phyloP scores from a whole-genome alignment of 305 asterid species.

The Stenogyne calaminthoides region DNA sequence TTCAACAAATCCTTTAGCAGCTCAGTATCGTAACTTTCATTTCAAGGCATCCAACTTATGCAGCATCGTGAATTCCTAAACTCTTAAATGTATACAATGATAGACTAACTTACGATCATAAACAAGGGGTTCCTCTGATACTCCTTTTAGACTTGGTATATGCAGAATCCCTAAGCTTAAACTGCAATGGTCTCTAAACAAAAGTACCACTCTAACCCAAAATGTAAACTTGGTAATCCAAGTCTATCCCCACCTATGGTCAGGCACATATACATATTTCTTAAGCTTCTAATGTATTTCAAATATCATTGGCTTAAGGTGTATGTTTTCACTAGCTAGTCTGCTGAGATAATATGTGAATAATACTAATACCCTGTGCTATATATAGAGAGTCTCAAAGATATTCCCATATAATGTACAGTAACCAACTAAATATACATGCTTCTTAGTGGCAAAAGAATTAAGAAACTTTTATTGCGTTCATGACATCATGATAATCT shows the following conservation, averaged over 20 bases:
- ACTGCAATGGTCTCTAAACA: background rate
- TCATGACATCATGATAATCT: background rate
- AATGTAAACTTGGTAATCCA: no score
- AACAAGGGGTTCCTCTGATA: background rate
- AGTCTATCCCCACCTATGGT: background rate
- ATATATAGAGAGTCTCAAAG: background rate
- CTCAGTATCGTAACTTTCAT: background rate
- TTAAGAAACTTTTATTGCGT: background rate
- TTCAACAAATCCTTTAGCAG: conserved; percentile 14
- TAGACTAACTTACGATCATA: conserved; percentile 7
- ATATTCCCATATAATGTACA: background rate
- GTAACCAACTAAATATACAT: background rate
- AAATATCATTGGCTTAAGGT: background rate
- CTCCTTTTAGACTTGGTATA: background rate
- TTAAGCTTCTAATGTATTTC: background rate
- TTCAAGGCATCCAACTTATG: conserved; percentile 22
- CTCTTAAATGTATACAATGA: background rate
- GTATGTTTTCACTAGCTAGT: background rate
- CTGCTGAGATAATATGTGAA: background rate
- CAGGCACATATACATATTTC: conserved; percentile 5
- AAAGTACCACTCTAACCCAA: background rate
- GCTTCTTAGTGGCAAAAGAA: background rate
- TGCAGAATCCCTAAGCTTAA: background rate
- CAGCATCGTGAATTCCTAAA: background rate
- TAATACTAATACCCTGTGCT: background rate